A percentile compares a stretch with the other conserved stretches of the same genome.
phyloP scores from a whole-genome alignment of 352 stramenopile genomes.

The Pythium plurisporium region DNA sequence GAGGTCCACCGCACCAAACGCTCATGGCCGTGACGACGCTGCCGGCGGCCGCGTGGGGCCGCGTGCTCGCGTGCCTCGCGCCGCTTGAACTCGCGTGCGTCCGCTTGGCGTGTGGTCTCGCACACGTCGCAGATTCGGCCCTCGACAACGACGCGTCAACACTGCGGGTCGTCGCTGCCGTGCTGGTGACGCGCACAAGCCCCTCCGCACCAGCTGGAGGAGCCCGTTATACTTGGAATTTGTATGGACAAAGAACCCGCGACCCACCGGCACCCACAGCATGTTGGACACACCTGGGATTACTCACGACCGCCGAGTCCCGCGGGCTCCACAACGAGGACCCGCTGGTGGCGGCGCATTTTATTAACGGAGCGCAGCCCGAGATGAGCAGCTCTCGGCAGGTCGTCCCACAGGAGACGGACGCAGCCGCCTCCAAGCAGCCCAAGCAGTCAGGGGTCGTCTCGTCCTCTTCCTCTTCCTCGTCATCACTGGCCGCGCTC shows the following conservation, averaged over 20 bases:
- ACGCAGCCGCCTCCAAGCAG: background rate
- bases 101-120: background rate
- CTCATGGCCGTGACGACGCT: background rate
- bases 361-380: too few relatives aligned
- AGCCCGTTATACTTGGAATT: background rate
- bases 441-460: background rate
- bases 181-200: background rate
- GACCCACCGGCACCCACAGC: too few relatives aligned
- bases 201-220: background rate
- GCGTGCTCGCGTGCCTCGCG: background rate
- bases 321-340: too few relatives aligned
- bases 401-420: constrained; percentile 5
- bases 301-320: too few relatives aligned
- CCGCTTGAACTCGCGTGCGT: constrained; percentile 7
- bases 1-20: too few relatives aligned
- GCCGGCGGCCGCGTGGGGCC: background rate
- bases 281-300: too few relatives aligned
- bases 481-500: constrained; percentile 4
- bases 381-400: constrained; percentile 14
- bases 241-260: too few relatives aligned
- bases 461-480: background rate
- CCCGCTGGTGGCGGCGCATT: too few relatives aligned
- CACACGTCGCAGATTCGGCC: constrained; percentile 5
- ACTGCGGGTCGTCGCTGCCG: background rate
- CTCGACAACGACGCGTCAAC: background rate